Conservation (phyloP, 2,329 filamentous ascomycete genomes). For the Ophiocordyceps unilateralis region DNA sequence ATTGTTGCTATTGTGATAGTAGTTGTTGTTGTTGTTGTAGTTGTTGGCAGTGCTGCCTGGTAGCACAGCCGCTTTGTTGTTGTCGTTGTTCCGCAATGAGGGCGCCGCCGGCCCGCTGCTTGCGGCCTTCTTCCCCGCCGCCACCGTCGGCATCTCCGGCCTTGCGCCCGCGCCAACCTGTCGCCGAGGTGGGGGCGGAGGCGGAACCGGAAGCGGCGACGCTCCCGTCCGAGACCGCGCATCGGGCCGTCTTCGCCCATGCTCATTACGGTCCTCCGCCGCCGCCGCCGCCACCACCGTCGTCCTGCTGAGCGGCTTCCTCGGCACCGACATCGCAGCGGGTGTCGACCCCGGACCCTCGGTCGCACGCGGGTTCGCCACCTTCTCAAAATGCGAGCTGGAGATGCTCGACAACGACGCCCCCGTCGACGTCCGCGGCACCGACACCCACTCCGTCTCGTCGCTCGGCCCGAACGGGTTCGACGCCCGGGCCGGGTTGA, state of each 20-base stretch:
- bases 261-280: background rate
- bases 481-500: conserved; percentile 57
- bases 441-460: conserved; percentile 71
- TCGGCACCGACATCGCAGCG: background rate
- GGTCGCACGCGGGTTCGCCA: conserved; percentile 17
- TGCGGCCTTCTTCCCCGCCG: conserved; percentile 1
- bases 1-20: background rate
- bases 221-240: conserved; percentile 6
- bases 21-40: background rate
- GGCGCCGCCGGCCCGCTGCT: no score
- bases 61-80: no score
- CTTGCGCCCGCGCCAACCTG: conserved; percentile 16
- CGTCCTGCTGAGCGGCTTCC: background rate
- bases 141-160: conserved; percentile 4
- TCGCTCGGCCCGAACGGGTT: conserved; percentile 66
- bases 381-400: conserved; percentile 41
- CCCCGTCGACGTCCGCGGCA: conserved; percentile 36
- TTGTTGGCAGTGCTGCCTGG: background rate
- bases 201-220: conserved; percentile 16
- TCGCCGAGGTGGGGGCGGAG: conserved; percentile 27
- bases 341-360: background rate
- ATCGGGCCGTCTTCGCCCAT: conserved; percentile 1
- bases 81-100: no score
- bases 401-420: conserved; percentile 39
- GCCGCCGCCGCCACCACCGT: background rate